Conservation (phyloP, 2,329 filamentous ascomycete genomes). For the Aspergillus melleus region DNA sequence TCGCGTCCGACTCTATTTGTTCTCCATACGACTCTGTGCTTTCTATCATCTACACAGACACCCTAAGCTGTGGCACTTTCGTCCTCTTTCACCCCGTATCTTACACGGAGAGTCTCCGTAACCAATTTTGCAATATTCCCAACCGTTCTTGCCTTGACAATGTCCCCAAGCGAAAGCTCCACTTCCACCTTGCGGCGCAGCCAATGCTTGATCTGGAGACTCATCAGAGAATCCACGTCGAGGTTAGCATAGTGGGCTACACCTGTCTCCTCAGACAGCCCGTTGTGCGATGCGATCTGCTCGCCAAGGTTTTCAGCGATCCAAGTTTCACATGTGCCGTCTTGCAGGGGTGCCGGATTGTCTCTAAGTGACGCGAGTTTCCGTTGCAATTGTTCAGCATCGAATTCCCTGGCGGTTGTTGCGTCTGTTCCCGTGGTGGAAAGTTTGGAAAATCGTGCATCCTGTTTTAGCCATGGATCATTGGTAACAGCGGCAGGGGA, state of each 20-base stretch:
- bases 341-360: neutral
- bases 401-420: neutral
- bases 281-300: neutral
- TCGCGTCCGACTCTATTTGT: too few species aligned
- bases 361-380: constrained; percentile 1
- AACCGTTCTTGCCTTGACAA: constrained; percentile 4
- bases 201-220: constrained; percentile 8
- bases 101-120: neutral
- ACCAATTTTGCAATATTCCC: neutral
- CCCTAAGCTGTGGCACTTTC: neutral
- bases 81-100: constrained; percentile 3
- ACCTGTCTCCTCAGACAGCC: neutral
- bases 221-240: constrained; percentile 6
- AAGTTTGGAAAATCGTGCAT: constrained; percentile 3
- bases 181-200: constrained; percentile 6
- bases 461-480: constrained; percentile 2
- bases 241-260: neutral
- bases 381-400: neutral
- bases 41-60: too few species aligned
- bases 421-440: neutral
- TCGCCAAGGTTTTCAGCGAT: constrained; percentile 7
- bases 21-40: too few species aligned
- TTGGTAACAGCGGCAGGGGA: neutral
- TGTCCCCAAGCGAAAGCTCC: constrained; percentile 2
- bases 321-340: constrained; percentile 2